These are phyloP conservation scores for Viola odorata DNA, from an alignment of 345 rosid species.

Conservation along the genomic window DNA sequence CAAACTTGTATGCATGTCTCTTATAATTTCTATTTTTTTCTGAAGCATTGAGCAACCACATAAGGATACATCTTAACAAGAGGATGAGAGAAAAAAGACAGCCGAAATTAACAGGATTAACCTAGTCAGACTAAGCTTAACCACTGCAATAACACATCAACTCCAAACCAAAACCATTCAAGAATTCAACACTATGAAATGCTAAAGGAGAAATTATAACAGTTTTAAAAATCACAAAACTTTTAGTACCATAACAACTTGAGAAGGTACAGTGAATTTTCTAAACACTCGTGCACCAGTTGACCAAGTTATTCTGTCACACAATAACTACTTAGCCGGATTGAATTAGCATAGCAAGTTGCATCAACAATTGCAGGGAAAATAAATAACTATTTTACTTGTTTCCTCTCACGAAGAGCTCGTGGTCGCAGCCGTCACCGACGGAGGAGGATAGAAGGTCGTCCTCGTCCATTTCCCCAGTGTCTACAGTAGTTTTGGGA, in stretches of 20 bases:
- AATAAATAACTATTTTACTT: constrained; percentile 25
- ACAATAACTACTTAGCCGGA: neutral
- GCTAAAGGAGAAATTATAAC: neutral
- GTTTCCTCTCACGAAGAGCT: constrained; percentile 78
- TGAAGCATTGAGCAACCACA: too few species aligned
- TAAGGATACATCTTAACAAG: too few species aligned
- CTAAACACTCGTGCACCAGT: constrained; percentile 23
- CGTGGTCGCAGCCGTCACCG: constrained; percentile 54
- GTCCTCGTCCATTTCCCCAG: constrained; percentile 28
- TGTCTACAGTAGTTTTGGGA: constrained; percentile 46
- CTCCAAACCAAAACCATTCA: too few species aligned
- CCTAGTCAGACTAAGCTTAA: too few species aligned
- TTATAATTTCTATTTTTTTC: too few species aligned
- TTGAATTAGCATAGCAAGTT: too few species aligned
- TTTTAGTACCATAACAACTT: constrained; percentile 17
- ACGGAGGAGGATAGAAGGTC: constrained; percentile 29
- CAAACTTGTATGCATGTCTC: too few species aligned
- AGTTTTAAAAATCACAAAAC: neutral
- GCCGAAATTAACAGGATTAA: too few species aligned
- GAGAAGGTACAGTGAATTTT: constrained; percentile 24
- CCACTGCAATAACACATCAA: too few species aligned
- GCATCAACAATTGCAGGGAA: neutral
- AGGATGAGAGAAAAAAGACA: too few species aligned
- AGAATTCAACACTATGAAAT: too few species aligned
- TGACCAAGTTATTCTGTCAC: constrained; percentile 27